Evolutionary conservation across 306 rosid genomes (phyloP).

Genomic region (Amphicarpaea edgeworthii): DNA sequence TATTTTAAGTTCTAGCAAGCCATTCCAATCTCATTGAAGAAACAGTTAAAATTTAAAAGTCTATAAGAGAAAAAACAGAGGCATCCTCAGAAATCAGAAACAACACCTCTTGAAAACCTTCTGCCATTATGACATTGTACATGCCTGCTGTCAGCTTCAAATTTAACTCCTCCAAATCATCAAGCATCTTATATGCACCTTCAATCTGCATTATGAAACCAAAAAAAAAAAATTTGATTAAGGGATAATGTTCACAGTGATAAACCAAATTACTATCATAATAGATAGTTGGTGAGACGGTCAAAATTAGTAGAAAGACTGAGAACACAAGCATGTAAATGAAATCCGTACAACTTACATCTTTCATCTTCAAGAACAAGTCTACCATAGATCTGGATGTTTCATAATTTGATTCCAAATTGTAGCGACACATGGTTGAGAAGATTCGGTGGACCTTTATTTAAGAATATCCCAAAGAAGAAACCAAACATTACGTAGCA

Average conservation of each 20-base stretch:
- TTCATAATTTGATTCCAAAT: conserved; percentile 55
- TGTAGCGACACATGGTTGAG: conserved; percentile 54
- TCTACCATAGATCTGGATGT: conserved; percentile 65
- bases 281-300: conserved; percentile 17
- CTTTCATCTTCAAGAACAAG: conserved; percentile 71
- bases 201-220: conserved; percentile 55
- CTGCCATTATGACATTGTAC: conserved; percentile 75
- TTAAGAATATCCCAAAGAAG: conserved; percentile 15
- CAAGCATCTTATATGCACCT: conserved; percentile 66
- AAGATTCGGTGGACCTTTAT: conserved; percentile 64
- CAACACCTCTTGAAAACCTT: conserved; percentile 70
- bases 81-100: conserved; percentile 30
- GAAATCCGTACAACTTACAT: conserved; percentile 54
- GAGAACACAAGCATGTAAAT: conserved; percentile 10
- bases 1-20: conserved; percentile 3
- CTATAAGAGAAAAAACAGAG: neutral
- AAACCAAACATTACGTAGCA: conserved; percentile 34
- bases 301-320: conserved; percentile 19
- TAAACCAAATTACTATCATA: conserved; percentile 23
- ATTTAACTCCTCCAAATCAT: conserved; percentile 54
- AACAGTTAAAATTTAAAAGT: conserved; percentile 28
- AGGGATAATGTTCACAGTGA: conserved; percentile 33
- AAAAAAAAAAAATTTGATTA: conserved; percentile 28
- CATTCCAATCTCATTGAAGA: conserved; percentile 26
- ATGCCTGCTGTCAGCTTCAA: conserved; percentile 53